A percentile compares a stretch with the other conserved stretches of the same genome.
Conservation (phyloP, 345 rosid genomes). For the Pistacia vera region DNA sequence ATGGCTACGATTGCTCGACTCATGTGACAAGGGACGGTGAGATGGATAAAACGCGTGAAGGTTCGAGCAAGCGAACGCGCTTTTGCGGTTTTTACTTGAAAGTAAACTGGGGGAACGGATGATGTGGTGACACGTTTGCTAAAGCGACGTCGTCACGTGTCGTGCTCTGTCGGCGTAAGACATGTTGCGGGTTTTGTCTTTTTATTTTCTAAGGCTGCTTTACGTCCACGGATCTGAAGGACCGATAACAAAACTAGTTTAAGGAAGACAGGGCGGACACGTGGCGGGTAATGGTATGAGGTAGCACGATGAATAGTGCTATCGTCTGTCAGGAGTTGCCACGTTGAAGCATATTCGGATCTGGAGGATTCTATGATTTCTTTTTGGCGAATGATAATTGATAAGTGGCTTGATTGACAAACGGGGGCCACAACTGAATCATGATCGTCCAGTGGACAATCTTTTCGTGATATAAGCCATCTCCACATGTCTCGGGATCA, state of each 20-base stretch:
- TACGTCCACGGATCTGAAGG: conserved; percentile 32
- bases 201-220: conserved; percentile 15
- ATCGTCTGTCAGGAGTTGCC: neutral
- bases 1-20: conserved; percentile 48
- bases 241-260: neutral
- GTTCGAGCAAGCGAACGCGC: conserved; percentile 27
- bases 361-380: neutral
- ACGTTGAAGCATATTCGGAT: neutral
- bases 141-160: conserved; percentile 12
- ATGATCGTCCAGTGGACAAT: neutral
- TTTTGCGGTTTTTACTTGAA: neutral
- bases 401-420: neutral
- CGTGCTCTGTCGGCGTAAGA: conserved; percentile 11
- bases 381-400: too few species aligned
- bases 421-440: neutral
- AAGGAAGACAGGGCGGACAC: neutral
- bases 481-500: too few species aligned
- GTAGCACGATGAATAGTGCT: neutral
- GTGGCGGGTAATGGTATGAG: neutral
- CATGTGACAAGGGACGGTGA: conserved; percentile 52
- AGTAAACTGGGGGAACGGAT: neutral
- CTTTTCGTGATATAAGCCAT: neutral
- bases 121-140: conserved; percentile 5
- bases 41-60: conserved; percentile 34
- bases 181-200: neutral